Conservation (phyloP, 192 early-diverging fungal species). For the Umbelopsis sp. region DNA sequence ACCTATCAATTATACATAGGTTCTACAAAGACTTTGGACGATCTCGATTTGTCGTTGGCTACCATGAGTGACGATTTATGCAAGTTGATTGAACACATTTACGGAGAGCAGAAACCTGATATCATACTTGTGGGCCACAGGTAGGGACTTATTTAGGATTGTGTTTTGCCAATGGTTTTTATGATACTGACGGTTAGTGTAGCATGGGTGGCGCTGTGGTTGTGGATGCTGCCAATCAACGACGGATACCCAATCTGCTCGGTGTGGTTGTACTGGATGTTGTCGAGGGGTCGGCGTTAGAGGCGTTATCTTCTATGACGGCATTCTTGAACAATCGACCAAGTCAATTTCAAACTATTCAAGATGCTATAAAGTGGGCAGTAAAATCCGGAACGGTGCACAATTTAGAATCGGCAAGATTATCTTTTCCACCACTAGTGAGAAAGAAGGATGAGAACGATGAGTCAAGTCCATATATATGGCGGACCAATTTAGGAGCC, state of each 20-base stretch:
- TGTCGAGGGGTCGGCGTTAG: conserved; percentile 74
- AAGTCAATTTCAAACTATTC: conserved; percentile 46
- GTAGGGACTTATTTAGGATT: conserved; percentile 37
- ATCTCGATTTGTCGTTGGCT: conserved; percentile 57
- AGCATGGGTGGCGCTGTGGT: conserved; percentile 84
- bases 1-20: conserved; percentile 35
- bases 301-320: conserved; percentile 54
- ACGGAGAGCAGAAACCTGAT: conserved; percentile 51
- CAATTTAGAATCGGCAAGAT: conserved; percentile 66
- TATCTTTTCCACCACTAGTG: conserved; percentile 73
- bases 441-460: conserved; percentile 24
- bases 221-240: conserved; percentile 59
- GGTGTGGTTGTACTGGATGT: conserved; percentile 78
- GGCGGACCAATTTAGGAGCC: conserved; percentile 65
- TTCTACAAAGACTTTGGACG: conserved; percentile 46
- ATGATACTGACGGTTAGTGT: neutral
- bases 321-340: conserved; percentile 51
- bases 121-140: conserved; percentile 81
- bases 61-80: conserved; percentile 61
- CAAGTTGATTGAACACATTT: conserved; percentile 48
- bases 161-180: neutral
- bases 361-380: conserved; percentile 60
- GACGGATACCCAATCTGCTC: conserved; percentile 49
- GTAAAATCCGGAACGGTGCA: conserved; percentile 64
- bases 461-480: conserved; percentile 39